These are phyloP conservation scores for Lodderomyces orthopsilosis DNA, from an alignment of 1,139 yeast genomes.

Conservation along the genomic window DNA sequence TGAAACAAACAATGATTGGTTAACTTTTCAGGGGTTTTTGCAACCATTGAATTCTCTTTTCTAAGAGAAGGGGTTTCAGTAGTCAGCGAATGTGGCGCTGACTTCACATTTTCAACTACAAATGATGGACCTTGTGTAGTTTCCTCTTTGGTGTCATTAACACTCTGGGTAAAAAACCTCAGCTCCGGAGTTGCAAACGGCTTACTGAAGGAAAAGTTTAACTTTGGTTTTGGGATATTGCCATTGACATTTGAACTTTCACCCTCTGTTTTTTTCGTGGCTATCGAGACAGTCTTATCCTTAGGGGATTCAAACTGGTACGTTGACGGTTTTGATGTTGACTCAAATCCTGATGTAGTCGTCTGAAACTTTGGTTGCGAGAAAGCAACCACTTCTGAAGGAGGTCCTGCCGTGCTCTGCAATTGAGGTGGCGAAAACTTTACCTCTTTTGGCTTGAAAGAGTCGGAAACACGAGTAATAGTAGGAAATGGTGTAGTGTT, in stretches of 20 bases:
- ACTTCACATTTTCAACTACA: not conserved
- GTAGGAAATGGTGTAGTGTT: not conserved
- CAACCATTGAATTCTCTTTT: not conserved
- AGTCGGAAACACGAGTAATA: not conserved
- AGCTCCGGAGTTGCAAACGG: not conserved
- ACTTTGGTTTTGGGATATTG: not conserved
- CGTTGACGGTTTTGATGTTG: not conserved
- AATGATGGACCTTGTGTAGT: not conserved
- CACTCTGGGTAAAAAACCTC: not conserved
- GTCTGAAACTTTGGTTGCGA: conserved; percentile 1
- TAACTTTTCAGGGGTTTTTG: conserved; percentile 11
- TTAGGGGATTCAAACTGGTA: not conserved
- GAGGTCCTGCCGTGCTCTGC: not conserved
- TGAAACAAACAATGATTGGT: conserved; percentile 17
- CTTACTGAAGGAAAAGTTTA: conserved; percentile 9
- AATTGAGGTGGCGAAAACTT: not conserved
- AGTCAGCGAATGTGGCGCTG: not conserved
- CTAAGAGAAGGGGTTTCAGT: not conserved
- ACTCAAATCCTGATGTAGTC: not conserved
- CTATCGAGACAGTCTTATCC: not conserved
- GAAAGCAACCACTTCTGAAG: not conserved
- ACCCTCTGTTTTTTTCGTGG: not conserved
- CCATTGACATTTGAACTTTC: not conserved
- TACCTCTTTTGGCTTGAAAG: conserved; percentile 1
- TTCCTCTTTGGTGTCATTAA: no score